These are phyloP conservation scores for Penicillium griseofulvum DNA, from an alignment of 2,329 filamentous ascomycete species.

Conservation along the genomic window DNA sequence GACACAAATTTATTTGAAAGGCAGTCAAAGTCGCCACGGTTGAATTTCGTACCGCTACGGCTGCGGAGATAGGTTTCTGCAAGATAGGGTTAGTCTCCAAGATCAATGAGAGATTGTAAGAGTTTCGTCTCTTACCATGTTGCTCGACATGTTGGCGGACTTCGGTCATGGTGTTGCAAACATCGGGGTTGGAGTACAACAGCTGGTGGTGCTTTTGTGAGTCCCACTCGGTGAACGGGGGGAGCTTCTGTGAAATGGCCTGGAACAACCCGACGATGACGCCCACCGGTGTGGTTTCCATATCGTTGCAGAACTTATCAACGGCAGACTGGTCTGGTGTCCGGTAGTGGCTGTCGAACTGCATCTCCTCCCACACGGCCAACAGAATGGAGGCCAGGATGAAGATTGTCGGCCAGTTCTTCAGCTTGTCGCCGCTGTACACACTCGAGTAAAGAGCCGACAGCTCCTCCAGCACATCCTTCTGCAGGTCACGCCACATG, in stretches of 20 bases:
- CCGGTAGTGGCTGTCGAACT: slow-evolving; percentile 96
- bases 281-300: slow-evolving; percentile 93
- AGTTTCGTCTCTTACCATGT: slow-evolving; percentile 67
- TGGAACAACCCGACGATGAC: slow-evolving; percentile 97
- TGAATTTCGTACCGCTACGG: slow-evolving; percentile 77
- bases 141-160: slow-evolving; percentile 88
- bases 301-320: slow-evolving; percentile 92
- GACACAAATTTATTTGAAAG: slow-evolving; percentile 97
- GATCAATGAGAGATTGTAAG: neutral
- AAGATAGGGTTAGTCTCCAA: slow-evolving; percentile 40
- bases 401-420: slow-evolving; percentile 99
- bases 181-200: slow-evolving; percentile 83
- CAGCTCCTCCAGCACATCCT: slow-evolving; percentile 91
- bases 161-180: slow-evolving; percentile 95
- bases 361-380: slow-evolving; percentile 97
- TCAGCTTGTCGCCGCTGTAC: slow-evolving; percentile 93
- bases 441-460: slow-evolving; percentile 94
- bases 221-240: slow-evolving; percentile 91
- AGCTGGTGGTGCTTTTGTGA: slow-evolving; percentile 85
- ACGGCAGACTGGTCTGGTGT: slow-evolving; percentile 80
- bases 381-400: slow-evolving; percentile 91
- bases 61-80: slow-evolving; percentile 82
- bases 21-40: slow-evolving; percentile 89
- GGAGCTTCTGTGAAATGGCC: slow-evolving; percentile 94
- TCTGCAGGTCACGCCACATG: slow-evolving; percentile 97